phyloP scores from a whole-genome alignment of 2,329 filamentous ascomycete species.

The Thermochaetoides dissita region DNA sequence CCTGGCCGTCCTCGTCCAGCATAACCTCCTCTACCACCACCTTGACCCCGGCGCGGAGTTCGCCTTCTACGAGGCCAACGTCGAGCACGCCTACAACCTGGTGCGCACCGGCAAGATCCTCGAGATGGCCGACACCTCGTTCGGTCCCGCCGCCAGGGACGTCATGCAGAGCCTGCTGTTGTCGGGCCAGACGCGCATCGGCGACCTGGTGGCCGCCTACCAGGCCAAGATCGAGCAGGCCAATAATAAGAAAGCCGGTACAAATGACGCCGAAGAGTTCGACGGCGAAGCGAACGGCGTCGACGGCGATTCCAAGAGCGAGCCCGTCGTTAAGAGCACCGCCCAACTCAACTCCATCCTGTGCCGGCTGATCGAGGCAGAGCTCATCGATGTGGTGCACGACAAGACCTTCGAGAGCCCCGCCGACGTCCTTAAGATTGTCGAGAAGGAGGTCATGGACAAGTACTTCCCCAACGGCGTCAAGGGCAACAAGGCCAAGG shows the following conservation, averaged over 20 bases:
- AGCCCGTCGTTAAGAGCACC: slow-evolving; percentile 28
- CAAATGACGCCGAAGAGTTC: slow-evolving; percentile 14
- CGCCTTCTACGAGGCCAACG: slow-evolving; percentile 75
- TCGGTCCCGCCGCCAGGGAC: slow-evolving; percentile 60
- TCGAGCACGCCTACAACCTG: slow-evolving; percentile 66
- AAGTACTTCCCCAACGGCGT: slow-evolving; percentile 37
- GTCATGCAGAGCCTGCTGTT: slow-evolving; percentile 63
- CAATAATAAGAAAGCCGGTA: slow-evolving; percentile 7
- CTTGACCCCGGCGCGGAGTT: slow-evolving; percentile 45
- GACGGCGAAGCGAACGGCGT: slow-evolving; percentile 20
- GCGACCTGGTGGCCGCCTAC: slow-evolving; percentile 55
- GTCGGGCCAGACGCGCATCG: slow-evolving; percentile 62
- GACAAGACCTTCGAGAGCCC: slow-evolving; percentile 44
- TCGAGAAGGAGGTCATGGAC: slow-evolving; percentile 48
- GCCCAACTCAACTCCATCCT: slow-evolving; percentile 36
- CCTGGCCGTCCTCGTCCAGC: slow-evolving; percentile 72
- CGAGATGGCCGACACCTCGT: slow-evolving; percentile 57
- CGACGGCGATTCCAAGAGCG: slow-evolving; percentile 22
- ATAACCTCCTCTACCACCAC: slow-evolving; percentile 69
- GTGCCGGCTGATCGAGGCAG: slow-evolving; percentile 44
- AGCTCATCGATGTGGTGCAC: slow-evolving; percentile 53
- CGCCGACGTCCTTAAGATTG: slow-evolving; percentile 44
- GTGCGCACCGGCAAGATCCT: slow-evolving; percentile 71
- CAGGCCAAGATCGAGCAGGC: slow-evolving; percentile 20
- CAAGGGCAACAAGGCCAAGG: slow-evolving; percentile 52